Evolutionary conservation across 1,139 yeast species (phyloP).

Genomic region (Suhomyces wounanorum): DNA sequence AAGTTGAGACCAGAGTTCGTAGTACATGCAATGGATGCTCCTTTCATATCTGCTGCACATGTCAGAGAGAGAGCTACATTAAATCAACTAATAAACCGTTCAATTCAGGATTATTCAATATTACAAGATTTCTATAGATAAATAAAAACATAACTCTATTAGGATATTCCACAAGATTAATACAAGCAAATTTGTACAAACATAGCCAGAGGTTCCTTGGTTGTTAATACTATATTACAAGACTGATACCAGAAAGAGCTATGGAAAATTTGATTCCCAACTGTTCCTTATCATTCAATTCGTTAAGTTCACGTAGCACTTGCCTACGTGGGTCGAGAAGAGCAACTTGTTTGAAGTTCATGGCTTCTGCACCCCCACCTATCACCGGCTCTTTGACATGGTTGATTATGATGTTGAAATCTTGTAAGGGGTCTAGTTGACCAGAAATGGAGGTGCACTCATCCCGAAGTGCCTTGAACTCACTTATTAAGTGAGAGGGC

Average conservation of each 20-base stretch:
- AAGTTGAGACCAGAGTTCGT: too few species aligned
- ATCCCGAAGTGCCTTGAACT: conserved; percentile 45
- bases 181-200: background rate
- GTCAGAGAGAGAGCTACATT: too few species aligned
- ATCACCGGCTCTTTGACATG: conserved; percentile 66
- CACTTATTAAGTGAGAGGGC: conserved; percentile 62
- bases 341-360: conserved; percentile 8
- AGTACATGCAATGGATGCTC: too few species aligned
- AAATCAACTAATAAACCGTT: too few species aligned
- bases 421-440: conserved; percentile 37
- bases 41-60: too few species aligned
- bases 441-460: conserved; percentile 19
- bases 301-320: conserved; percentile 50
- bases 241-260: conserved; percentile 53
- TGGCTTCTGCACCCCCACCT: conserved; percentile 12
- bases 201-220: background rate
- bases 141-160: background rate
- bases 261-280: conserved; percentile 51
- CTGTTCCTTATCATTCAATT: conserved; percentile 34
- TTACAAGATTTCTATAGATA: too few species aligned
- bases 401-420: conserved; percentile 59
- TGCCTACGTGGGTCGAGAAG: conserved; percentile 54
- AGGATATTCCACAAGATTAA: background rate
- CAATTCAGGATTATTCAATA: too few species aligned
- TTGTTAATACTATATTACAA: conserved; percentile 16